Base-by-base conservation (phyloP, 2,329 filamentous ascomycete genomes). In the Penicillium brevicompactum region DNA sequence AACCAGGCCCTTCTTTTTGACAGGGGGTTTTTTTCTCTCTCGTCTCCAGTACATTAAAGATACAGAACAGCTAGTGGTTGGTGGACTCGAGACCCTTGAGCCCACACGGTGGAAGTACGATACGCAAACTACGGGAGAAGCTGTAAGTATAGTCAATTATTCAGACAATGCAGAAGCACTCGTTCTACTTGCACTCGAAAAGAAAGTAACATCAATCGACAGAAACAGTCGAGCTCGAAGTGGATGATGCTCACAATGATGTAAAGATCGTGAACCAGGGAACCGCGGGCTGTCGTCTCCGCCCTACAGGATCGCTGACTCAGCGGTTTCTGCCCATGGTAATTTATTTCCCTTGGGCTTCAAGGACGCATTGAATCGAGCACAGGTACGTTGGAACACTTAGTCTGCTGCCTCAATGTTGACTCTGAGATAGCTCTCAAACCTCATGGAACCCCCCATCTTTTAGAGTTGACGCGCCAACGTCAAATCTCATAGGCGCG, bases 191-290 rank as follows among this genome's bases (percentile, higher is more conserved):
- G 16, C n/a, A 7, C 38, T 34, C 24, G 24, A 27, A 27, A 27
- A 27, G n/a, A 37, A n/a, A 4, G n/a, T n/a, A n/a, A 37, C 31
- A 34, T 11, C 31, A 37, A 37, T 14, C 4, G n/a, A n/a, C 11
- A 37, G n/a, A 14, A n/a, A 37, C 4, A n/a, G 34, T n/a, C 13
- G 34, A 37, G 34, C 34, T 37, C 13, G 13, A 56, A 61, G 46
- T 56, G 51, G 53, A 61, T 65, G 63, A 66, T 66, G 63, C 58
- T 66, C 63, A 66, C 54, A 42, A 64, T 66, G 63, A 66, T 65
- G 63, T 62, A 65, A 65, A 62, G 40, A 46, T 53, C 46, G 48
- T 38, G 57, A 63, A 56, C 63, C 61, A 59, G 40, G 62, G 49
- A 61, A 62, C 41, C 41, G 21, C 48, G 5, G 4, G n/a, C 13